Evolutionary conservation across 2,329 filamentous ascomycete genomes (phyloP), one percentile per base, ranked within the genome.

Genomic region (Thelonectria olida): DNA sequence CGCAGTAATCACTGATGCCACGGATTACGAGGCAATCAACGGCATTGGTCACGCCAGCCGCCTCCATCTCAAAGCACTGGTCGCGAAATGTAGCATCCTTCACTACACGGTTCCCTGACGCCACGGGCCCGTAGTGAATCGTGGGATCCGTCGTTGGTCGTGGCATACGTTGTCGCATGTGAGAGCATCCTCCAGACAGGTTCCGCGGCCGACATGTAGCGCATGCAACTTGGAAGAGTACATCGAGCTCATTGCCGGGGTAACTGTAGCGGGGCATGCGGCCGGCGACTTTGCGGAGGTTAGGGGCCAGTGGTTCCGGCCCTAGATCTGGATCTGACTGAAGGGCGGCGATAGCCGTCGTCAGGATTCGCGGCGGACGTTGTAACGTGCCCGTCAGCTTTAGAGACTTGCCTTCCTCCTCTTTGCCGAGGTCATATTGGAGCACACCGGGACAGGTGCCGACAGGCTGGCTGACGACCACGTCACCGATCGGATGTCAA

Each of bases 401-500:
- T 31, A 54, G 54, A 9, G 19, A 2, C 7, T 31, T 31, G 19
- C 44, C 52, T n/a, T n/a, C n/a, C 2, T 48, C 25, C 9, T 52
- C 47, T 20, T 62, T 64, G 19, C 61, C 61, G 5, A 49, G 20
- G 13, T 68, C 66, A 19, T 61, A 63, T 13, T 68, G 64, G 2
- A 70, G 54, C 0, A 68, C 61, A 0, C 61, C 62, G 1, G 52
- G 47, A 9, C 50, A 42, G 5, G 12, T 51, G 0, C 25, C 17
- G 2, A 36, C 51, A 1, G 58, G 45, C 7, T 31, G 27, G 49
- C 59, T 49, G 0, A 69, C 63, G 2, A 67, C 67, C 0, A 70
- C 62, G 9, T 67, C 65, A 0, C 68, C 68, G 0, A 70, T 62
- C 65, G 52, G 7, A 67, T 52, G 13, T 62, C 41, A 31, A 44